Conservation (phyloP, 208 protist genomes). For the Acanthamoeba triangularis region DNA sequence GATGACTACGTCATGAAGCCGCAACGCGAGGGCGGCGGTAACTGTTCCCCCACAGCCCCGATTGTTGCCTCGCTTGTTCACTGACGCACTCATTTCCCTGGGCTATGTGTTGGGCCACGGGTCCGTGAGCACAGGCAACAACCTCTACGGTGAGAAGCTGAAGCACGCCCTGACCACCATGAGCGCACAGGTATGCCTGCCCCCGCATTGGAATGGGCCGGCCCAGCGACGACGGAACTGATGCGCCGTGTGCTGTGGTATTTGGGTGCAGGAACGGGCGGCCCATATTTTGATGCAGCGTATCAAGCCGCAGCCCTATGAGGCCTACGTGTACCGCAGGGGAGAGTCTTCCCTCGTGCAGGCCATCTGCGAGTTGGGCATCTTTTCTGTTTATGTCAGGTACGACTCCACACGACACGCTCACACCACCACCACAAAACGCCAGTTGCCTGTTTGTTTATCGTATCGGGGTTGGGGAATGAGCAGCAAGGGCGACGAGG, state of each 20-base stretch:
- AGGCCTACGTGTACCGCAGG: slow-evolving; percentile 89
- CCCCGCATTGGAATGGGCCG: background rate
- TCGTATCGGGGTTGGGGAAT: too few species aligned
- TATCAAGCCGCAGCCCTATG: slow-evolving; percentile 90
- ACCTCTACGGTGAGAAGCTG: slow-evolving; percentile 51
- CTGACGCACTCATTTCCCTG: background rate
- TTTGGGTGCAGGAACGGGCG: slow-evolving; percentile 65
- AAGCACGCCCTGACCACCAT: background rate
- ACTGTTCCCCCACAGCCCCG: background rate
- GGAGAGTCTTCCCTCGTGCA: slow-evolving; percentile 88
- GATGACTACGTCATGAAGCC: slow-evolving; percentile 96
- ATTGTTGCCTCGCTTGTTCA: too few species aligned
- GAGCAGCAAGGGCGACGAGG: slow-evolving; percentile 16
- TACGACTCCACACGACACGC: background rate
- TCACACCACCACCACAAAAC: slow-evolving; percentile 26
- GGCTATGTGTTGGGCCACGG: slow-evolving; percentile 84
- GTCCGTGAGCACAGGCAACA: slow-evolving; percentile 21
- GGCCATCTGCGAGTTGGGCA: slow-evolving; percentile 94
- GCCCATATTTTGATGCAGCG: slow-evolving; percentile 96
- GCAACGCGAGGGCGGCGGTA: slow-evolving; percentile 96
- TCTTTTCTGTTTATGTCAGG: slow-evolving; percentile 87
- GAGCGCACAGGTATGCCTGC: background rate
- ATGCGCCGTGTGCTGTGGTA: too few species aligned
- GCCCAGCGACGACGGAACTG: background rate
- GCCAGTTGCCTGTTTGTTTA: too few species aligned